Percentiles rank a stretch among this genome's conserved stretches.
These are phyloP conservation scores for Mucor lusitanicus DNA, from an alignment of 371 early-diverging fungal genomes.

Conservation along the genomic window DNA sequence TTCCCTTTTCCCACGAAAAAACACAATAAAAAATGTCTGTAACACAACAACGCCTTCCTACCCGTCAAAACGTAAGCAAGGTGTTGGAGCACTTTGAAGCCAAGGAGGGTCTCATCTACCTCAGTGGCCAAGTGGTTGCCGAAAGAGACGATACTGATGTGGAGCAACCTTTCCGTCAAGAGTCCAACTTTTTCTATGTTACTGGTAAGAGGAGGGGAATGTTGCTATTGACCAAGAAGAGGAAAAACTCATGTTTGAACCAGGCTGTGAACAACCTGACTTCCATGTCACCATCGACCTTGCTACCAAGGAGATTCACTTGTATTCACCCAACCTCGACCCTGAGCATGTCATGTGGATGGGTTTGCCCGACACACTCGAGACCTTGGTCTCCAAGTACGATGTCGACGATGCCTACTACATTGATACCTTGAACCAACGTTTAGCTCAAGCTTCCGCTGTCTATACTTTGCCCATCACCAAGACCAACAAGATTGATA, in stretches of 20 bases:
- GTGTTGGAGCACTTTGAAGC: conserved; percentile 61
- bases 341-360: conserved; percentile 86
- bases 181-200: conserved; percentile 80
- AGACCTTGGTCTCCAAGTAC: conserved; percentile 52
- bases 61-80: conserved; percentile 66
- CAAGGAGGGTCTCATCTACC: conserved; percentile 65
- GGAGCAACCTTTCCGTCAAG: conserved; percentile 82
- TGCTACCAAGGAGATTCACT: conserved; percentile 57
- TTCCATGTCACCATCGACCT: conserved; percentile 74
- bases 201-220: conserved; percentile 37
- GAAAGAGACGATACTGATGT: conserved; percentile 79
- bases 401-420: conserved; percentile 69
- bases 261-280: conserved; percentile 56
- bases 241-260: no score
- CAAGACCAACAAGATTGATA: neutral
- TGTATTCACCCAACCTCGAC: conserved; percentile 70
- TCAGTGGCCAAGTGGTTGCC: conserved; percentile 64
- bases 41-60: conserved; percentile 43
- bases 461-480: conserved; percentile 43
- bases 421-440: conserved; percentile 29
- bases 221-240: no score
- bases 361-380: conserved; percentile 65
- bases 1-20: conserved; percentile 19
- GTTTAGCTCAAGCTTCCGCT: conserved; percentile 31
- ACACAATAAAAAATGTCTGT: conserved; percentile 15